Evolutionary conservation across 768 basidiomycete genomes (phyloP).

Genomic region (Tylopilus sp.): DNA sequence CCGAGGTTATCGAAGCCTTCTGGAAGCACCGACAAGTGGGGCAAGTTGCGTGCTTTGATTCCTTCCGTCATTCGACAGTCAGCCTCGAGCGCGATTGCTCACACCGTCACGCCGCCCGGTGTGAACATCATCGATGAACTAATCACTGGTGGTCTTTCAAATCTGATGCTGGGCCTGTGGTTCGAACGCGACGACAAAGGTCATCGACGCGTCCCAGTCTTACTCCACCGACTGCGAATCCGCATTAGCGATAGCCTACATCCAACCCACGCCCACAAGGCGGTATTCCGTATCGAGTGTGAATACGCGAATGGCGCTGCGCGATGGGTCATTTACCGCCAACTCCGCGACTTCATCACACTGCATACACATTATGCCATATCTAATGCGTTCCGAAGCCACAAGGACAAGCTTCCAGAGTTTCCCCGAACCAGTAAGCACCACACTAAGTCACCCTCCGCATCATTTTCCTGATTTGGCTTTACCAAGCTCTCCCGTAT

Average conservation of each 20-base stretch:
- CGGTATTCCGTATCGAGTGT: conserved; percentile 90
- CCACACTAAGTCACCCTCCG: background rate
- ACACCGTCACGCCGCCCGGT: conserved; percentile 46
- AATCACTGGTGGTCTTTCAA: conserved; percentile 73
- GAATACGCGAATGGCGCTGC: conserved; percentile 92
- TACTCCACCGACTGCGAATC: conserved; percentile 79
- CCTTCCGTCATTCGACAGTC: conserved; percentile 47
- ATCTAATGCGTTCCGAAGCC: conserved; percentile 74
- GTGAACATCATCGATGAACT: conserved; percentile 84
- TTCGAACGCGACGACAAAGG: conserved; percentile 84
- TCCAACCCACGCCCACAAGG: conserved; percentile 70
- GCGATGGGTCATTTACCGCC: conserved; percentile 94
- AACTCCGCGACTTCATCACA: conserved; percentile 87
- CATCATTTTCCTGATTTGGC: background rate
- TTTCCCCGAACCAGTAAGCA: conserved; percentile 78
- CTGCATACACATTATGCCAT: conserved; percentile 87
- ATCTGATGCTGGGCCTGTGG: conserved; percentile 77
- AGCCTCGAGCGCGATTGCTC: conserved; percentile 33
- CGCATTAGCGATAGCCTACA: conserved; percentile 85
- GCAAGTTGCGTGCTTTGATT: conserved; percentile 60
- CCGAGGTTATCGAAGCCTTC: conserved; percentile 19
- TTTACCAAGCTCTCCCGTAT: conserved; percentile 71
- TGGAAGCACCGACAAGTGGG: conserved; percentile 49
- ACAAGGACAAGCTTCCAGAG: conserved; percentile 78
- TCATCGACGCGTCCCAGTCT: conserved; percentile 73